Evolutionary conservation across 1,284 basidiomycete genomes (phyloP).

Genomic region (Melampsora americana): DNA sequence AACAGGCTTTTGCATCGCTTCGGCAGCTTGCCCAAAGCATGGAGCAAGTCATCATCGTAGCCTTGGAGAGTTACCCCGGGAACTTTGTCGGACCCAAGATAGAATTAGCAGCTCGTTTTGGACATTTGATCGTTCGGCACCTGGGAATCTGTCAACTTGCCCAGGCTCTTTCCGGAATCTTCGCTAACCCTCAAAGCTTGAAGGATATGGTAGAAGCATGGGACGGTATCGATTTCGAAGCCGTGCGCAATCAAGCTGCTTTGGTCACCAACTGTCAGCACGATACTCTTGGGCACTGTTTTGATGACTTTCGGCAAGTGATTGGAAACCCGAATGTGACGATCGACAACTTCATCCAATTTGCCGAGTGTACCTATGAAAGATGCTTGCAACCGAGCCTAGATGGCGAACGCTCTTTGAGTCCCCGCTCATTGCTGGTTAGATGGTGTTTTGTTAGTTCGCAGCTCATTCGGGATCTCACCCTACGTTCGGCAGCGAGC

Average conservation of each 20-base stretch:
- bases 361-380: conserved; percentile 83
- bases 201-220: conserved; percentile 78
- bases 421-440: conserved; percentile 53
- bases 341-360: conserved; percentile 73
- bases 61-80: conserved; percentile 74
- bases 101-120: conserved; percentile 78
- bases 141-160: conserved; percentile 84
- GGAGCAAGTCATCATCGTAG: conserved; percentile 77
- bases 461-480: conserved; percentile 80
- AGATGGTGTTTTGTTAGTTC: conserved; percentile 86
- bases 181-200: conserved; percentile 77
- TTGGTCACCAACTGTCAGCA: conserved; percentile 84
- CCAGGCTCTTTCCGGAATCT: conserved; percentile 74
- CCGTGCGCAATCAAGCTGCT: conserved; percentile 81
- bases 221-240: conserved; percentile 80
- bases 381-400: conserved; percentile 73
- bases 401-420: conserved; percentile 40
- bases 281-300: conserved; percentile 74
- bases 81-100: conserved; percentile 88
- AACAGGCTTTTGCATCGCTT: conserved; percentile 65
- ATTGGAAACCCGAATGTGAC: conserved; percentile 69
- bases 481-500: conserved; percentile 79
- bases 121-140: conserved; percentile 80
- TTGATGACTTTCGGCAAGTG: conserved; percentile 76
- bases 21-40: conserved; percentile 81